Conservation (phyloP, 768 basidiomycete genomes). For the Lactarius hatsudake region DNA sequence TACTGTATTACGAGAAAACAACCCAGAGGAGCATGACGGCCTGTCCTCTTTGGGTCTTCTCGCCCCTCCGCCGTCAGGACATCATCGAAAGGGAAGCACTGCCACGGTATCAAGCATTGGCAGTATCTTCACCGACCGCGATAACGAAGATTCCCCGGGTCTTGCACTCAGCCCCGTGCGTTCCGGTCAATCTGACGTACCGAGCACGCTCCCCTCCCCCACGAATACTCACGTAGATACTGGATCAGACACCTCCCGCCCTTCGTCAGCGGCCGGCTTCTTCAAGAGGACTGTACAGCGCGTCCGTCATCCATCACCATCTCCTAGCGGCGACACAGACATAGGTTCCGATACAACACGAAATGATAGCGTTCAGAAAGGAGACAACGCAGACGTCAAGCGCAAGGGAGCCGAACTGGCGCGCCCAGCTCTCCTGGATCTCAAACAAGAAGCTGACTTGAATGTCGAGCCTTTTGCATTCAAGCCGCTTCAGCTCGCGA, state of each 20-base stretch:
- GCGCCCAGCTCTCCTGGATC: constrained; percentile 32
- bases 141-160: constrained; percentile 23
- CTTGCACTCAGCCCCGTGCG: constrained; percentile 25
- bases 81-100: constrained; percentile 55
- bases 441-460: constrained; percentile 43
- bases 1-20: constrained; percentile 63
- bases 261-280: constrained; percentile 30
- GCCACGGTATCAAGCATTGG: constrained; percentile 53
- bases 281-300: constrained; percentile 17
- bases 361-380: constrained; percentile 30
- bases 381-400: constrained; percentile 23
- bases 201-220: constrained; percentile 38
- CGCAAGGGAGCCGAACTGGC: constrained; percentile 18
- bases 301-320: constrained; percentile 17
- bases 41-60: constrained; percentile 52
- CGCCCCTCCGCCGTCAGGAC: constrained; percentile 37
- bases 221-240: constrained; percentile 42
- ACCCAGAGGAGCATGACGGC: constrained; percentile 57
- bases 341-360: constrained; percentile 4
- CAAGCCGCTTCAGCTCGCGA: constrained; percentile 73
- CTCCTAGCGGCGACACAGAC: constrained; percentile 26
- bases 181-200: constrained; percentile 35
- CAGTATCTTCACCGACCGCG: constrained; percentile 45
- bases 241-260: constrained; percentile 32
- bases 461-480: constrained; percentile 73